These are phyloP conservation scores for Termitomyces sp. DNA, from an alignment of 768 basidiomycete genomes.

Conservation along the genomic window DNA sequence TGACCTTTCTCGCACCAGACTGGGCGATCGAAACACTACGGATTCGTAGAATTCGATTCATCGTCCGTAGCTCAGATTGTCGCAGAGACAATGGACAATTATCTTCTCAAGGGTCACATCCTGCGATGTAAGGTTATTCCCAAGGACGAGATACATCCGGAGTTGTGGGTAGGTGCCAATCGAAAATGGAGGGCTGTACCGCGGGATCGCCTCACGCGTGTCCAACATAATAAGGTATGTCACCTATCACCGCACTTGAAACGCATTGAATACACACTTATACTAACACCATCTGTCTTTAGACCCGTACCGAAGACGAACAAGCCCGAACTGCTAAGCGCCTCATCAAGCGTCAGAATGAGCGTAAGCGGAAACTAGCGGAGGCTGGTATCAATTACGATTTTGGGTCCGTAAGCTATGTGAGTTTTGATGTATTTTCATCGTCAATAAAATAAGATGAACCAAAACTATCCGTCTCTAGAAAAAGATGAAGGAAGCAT, in stretches of 20 bases:
- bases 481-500: slow-evolving; percentile 4
- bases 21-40: slow-evolving; percentile 95
- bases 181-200: slow-evolving; percentile 85
- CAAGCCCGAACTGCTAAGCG: slow-evolving; percentile 63
- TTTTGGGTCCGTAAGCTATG: slow-evolving; percentile 79
- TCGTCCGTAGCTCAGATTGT: slow-evolving; percentile 90
- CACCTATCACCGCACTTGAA: not conserved
- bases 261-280: not conserved
- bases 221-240: slow-evolving; percentile 80
- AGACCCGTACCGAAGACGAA: slow-evolving; percentile 77
- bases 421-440: slow-evolving; percentile 40
- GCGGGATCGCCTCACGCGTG: slow-evolving; percentile 62
- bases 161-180: slow-evolving; percentile 97
- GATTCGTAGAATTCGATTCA: slow-evolving; percentile 92
- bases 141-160: slow-evolving; percentile 85
- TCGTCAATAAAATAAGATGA: not conserved
- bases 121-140: slow-evolving; percentile 89
- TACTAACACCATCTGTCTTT: slow-evolving; percentile 3
- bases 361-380: slow-evolving; percentile 75
- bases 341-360: slow-evolving; percentile 72
- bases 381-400: slow-evolving; percentile 87
- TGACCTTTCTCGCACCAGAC: slow-evolving; percentile 50
- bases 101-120: slow-evolving; percentile 92
- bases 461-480: not conserved
- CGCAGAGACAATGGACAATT: slow-evolving; percentile 99